phyloP scores from a whole-genome alignment of 352 stramenopile species.

The Lagenidium sp. region DNA sequence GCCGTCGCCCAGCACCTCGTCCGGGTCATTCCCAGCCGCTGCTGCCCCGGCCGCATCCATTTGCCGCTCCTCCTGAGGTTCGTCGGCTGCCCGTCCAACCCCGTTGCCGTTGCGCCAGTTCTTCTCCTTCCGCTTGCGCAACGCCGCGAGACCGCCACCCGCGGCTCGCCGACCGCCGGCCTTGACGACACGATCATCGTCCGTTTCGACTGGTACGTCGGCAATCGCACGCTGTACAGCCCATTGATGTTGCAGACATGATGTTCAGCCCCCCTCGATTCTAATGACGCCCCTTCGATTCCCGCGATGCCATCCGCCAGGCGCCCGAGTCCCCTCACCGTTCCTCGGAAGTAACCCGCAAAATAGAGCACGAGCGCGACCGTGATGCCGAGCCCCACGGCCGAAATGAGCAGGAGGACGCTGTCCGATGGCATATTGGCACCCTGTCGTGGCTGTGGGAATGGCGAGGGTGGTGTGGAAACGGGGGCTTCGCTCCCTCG shows the following conservation, averaged over 20 bases:
- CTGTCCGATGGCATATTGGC: constrained; percentile 47
- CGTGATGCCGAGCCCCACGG: constrained; percentile 37
- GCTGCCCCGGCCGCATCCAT: constrained; percentile 3
- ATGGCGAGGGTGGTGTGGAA: too few relatives aligned
- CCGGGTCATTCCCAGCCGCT: constrained; percentile 8
- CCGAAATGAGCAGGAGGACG: constrained; percentile 37
- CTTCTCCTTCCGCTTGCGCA: constrained; percentile 58
- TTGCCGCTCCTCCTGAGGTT: not conserved
- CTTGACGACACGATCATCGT: constrained; percentile 20
- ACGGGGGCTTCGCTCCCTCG: too few relatives aligned
- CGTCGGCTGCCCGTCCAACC: too few relatives aligned
- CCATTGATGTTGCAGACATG: too few relatives aligned
- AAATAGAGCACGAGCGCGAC: constrained; percentile 53
- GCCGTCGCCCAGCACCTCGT: constrained; percentile 7
- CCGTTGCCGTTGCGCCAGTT: constrained; percentile 19
- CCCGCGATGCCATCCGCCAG: not conserved
- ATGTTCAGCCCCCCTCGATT: too few relatives aligned
- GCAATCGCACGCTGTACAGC: too few relatives aligned
- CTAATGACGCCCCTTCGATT: constrained; percentile 17
- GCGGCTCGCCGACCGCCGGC: constrained; percentile 25
- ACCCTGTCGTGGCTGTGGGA: too few relatives aligned
- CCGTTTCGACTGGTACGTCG: constrained; percentile 14
- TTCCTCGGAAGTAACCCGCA: constrained; percentile 44
- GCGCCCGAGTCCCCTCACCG: constrained; percentile 12
- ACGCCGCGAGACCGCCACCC: constrained; percentile 37